Conservation (phyloP, 345 rosid species). For the Gossypium raimondii region DNA sequence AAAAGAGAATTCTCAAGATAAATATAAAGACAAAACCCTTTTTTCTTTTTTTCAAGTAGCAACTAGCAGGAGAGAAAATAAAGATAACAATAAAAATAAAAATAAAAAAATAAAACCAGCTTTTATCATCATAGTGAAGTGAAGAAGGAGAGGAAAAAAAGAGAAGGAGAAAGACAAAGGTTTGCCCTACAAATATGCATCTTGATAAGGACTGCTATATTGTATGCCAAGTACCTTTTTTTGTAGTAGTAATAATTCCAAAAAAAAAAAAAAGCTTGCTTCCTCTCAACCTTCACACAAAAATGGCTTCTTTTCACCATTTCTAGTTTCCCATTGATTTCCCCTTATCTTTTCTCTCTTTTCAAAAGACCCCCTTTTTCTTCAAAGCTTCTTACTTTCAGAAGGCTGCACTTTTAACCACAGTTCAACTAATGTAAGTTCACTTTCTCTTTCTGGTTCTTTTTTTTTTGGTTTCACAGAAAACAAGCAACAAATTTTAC, state of each 20-base stretch:
- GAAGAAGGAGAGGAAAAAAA: not conserved
- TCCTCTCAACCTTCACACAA: not conserved
- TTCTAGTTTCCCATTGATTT: slow-evolving; percentile 20
- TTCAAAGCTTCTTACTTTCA: not conserved
- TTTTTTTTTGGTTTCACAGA: not conserved
- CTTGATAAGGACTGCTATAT: slow-evolving; percentile 9
- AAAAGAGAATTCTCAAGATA: not conserved
- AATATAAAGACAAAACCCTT: slow-evolving; percentile 4
- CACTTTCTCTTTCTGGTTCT: not conserved
- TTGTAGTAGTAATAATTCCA: not conserved
- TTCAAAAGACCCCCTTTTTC: not conserved
- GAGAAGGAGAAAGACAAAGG: slow-evolving; percentile 5
- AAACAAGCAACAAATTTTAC: too few species aligned
- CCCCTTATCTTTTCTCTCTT: not conserved
- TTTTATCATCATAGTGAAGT: slow-evolving; percentile 4
- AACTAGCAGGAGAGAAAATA: slow-evolving; percentile 7
- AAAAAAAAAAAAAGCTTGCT: not conserved
- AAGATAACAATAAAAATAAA: not conserved
- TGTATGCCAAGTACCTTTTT: not conserved
- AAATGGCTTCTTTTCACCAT: slow-evolving; percentile 14
- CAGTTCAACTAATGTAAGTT: slow-evolving; percentile 22
- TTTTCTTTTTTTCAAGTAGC: not conserved
- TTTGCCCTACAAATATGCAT: slow-evolving; percentile 18
- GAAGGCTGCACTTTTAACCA: slow-evolving; percentile 20
- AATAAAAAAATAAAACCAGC: not conserved